Evolutionary conservation across 129 eudicot genomes (phyloP).

Genomic region (Lactuca sativa): DNA sequence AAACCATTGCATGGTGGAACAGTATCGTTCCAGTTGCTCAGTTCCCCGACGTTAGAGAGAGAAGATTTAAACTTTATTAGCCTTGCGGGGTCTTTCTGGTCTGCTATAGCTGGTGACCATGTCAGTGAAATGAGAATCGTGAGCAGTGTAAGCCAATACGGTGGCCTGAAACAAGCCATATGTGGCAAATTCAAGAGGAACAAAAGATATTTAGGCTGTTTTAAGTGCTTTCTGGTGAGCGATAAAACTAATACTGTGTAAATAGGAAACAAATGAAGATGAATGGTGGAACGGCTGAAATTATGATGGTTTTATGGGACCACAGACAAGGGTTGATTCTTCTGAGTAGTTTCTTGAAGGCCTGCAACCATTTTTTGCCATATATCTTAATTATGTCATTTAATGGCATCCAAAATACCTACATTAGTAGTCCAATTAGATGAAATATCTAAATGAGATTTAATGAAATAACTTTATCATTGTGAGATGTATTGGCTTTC

Average conservation of each 20-base stretch:
- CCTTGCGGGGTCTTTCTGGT: slow-evolving; percentile 25
- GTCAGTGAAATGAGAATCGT: slow-evolving; percentile 8
- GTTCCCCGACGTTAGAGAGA: slow-evolving; percentile 26
- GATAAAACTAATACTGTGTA: slow-evolving; percentile 24
- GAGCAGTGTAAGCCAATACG: slow-evolving; percentile 27
- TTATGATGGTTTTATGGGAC: slow-evolving; percentile 23
- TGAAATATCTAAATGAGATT: too few species aligned
- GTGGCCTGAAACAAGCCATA: slow-evolving; percentile 22
- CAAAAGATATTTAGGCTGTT: not conserved
- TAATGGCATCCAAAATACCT: not conserved
- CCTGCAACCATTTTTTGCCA: slow-evolving; percentile 32
- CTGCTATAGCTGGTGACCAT: slow-evolving; percentile 9
- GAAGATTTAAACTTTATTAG: slow-evolving; percentile 39
- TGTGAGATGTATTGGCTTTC: too few species aligned
- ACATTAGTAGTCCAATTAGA: too few species aligned
- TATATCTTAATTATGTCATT: slow-evolving; percentile 7
- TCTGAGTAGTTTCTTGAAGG: slow-evolving; percentile 26
- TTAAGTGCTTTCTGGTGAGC: slow-evolving; percentile 4
- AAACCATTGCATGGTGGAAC: slow-evolving; percentile 29
- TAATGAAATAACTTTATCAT: too few species aligned
- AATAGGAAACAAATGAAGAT: slow-evolving; percentile 21
- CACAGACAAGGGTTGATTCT: slow-evolving; percentile 30
- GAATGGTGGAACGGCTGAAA: slow-evolving; percentile 33
- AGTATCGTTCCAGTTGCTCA: slow-evolving; percentile 38
- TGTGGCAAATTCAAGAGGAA: not conserved